These are phyloP conservation scores for Juncus inflexus DNA, from an alignment of 176 grass and related monocot species.

Conservation along the genomic window DNA sequence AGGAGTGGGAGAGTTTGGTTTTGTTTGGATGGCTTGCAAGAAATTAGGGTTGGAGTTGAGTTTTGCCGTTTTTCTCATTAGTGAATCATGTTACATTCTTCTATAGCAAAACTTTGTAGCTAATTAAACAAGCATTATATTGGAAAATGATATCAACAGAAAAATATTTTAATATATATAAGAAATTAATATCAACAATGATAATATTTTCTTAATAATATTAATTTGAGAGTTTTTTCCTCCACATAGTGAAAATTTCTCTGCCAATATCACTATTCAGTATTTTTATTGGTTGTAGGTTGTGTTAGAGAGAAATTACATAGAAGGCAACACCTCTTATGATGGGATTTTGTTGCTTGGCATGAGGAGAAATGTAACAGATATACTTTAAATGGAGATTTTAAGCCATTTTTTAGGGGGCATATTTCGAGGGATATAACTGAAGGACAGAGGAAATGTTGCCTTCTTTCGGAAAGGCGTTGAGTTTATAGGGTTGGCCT, in stretches of 20 bases:
- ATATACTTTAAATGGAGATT: neutral
- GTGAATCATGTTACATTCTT: slow-evolving; percentile 2
- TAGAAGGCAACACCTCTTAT: slow-evolving; percentile 2
- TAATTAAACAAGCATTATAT: neutral
- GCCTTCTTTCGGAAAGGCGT: neutral
- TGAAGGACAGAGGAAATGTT: neutral
- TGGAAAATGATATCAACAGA: too few species aligned
- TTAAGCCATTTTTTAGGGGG: slow-evolving; percentile 13
- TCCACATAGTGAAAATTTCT: too few species aligned
- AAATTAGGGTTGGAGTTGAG: slow-evolving; percentile 15
- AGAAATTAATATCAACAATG: too few species aligned
- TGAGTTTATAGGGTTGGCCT: too few species aligned
- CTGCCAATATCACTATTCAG: too few species aligned
- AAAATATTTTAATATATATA: too few species aligned
- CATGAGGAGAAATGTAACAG: slow-evolving; percentile 9
- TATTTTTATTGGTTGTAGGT: slow-evolving; percentile 7
- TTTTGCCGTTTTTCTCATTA: neutral
- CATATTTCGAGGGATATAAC: slow-evolving; percentile 18
- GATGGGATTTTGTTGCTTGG: slow-evolving; percentile 22
- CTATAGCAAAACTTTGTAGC: neutral
- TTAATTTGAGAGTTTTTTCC: too few species aligned
- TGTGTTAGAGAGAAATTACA: slow-evolving; percentile 3
- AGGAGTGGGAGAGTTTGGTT: slow-evolving; percentile 14
- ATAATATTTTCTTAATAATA: too few species aligned
- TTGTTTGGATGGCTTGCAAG: slow-evolving; percentile 35